Evolutionary conservation across 176 grass and related monocot genomes (phyloP), one percentile per base, ranked within the genome.

Genomic region (Oryza meyeriana): DNA sequence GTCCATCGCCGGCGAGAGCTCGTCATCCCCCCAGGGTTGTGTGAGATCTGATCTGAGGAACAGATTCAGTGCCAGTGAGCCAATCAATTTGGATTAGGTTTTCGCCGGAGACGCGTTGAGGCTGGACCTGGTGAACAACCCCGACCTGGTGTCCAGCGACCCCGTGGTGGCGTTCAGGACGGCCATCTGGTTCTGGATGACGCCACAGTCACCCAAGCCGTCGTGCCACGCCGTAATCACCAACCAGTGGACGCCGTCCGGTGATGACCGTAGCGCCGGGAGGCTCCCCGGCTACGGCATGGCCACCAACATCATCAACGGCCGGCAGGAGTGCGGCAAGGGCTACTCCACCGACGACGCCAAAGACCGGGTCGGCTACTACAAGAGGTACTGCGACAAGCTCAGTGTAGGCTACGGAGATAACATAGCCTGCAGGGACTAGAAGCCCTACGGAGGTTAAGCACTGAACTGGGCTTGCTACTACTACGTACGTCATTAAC

Each of bases 251-350:
- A 80, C 61, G 30, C 87, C 89, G 41, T 50, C 22, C 87, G 17
- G 9, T 2, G 9, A 72, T 8, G 34, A 87, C 91, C 20, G 4
- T 0, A 14, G 58, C 12, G 87, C 84, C 0, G 84, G 81, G 0
- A 55, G 84, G 50, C 30, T 75, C 29, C 77, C 84, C 1, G 89
- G 92, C 1, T 94, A 89, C 75, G 92, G 92, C 47, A 65, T 61
- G 2, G 82, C 86, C 92, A 92, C 86, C 67, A 89, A 94, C 52
- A 91, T 94, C 75, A 94, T 94, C 73, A 92, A 94, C 65, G 89
- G 92, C 20, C 84, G 89, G 8, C 0, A 76, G 14, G 92, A 94
- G 84, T 94, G 92, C 84, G 80, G 86, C 32, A 47, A 8, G 34
- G 81, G 80, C 3, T 6, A 50, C 47, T 7, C 47, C 47, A 50